Conservation (phyloP, 305 asterid species). For the Rubia peregrina region DNA sequence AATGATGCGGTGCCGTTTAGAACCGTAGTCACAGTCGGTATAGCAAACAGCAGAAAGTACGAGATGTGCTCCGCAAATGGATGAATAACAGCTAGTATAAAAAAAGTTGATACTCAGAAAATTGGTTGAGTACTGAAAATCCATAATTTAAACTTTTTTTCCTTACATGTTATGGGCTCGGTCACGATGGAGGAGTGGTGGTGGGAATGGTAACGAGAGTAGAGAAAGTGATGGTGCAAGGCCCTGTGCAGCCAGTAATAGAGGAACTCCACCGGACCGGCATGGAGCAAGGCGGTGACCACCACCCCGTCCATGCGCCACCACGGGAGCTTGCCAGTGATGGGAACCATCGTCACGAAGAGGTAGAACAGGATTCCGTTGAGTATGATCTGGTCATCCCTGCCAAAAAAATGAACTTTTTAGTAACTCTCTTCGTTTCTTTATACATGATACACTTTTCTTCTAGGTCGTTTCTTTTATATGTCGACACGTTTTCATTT, state of each 20-base stretch:
- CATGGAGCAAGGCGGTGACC: conserved; percentile 45
- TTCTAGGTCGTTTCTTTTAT: too few species aligned
- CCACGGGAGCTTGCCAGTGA: conserved; percentile 1
- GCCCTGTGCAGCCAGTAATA: conserved; percentile 95
- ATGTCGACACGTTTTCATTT: too few species aligned
- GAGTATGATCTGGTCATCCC: conserved; percentile 70
- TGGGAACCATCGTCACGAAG: neutral
- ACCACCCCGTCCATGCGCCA: conserved; percentile 67
- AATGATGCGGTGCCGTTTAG: conserved; percentile 36
- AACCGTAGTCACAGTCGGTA: conserved; percentile 42
- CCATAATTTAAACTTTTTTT: too few species aligned
- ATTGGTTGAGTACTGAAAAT: rapidly evolving
- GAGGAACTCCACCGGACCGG: conserved; percentile 68
- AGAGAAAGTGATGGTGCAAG: conserved; percentile 81
- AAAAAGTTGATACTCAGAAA: neutral
- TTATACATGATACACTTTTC: too few species aligned
- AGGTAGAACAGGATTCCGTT: conserved; percentile 43
- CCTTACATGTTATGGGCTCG: conserved; percentile 79
- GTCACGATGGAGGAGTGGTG: conserved; percentile 93
- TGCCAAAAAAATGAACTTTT: conserved; percentile 13
- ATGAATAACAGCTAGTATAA: conserved; percentile 59
- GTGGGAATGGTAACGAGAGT: conserved; percentile 88
- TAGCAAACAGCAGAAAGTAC: conserved; percentile 49
- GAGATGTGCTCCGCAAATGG: conserved; percentile 79
- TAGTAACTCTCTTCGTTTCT: too few species aligned